Evolutionary conservation across 1,284 basidiomycete species (phyloP), one percentile per base, ranked within the genome.

Genomic region (Cutaneotrichosporon cyanovorans): DNA sequence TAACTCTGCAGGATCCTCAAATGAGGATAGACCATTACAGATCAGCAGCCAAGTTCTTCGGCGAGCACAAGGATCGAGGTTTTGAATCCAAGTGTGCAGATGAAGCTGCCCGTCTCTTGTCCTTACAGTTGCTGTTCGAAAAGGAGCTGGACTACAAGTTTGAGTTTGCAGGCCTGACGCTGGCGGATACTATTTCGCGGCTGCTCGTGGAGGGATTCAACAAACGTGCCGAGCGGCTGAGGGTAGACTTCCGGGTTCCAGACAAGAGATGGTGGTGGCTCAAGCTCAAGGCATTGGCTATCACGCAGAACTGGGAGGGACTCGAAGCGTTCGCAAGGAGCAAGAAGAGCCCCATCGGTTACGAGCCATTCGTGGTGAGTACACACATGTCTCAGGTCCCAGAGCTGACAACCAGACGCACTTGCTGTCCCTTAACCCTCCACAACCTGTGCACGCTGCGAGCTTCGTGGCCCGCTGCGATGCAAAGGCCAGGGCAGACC

Each of bases 1-100:
- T 51, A 41, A 58, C 55, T 11, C 33, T n/a, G 6, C 58, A 90
- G 85, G 81, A 87, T 62, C 80, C 82, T 28, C 65, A 74, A 9
- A 78, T 85, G 1, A 81, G 82, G 57, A 75, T 91, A 25, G 75
- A 78, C 0, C 79, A 83, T 34, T 79, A 92, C 45, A 84, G 84
- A 61, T 77, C 80, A 2, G 90, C 91, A 0, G 84, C 88, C 58
- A 95, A 91, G 65, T 90, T 87, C 69, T 91, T 96, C 65, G 82
- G 81, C 0, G 92, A 98, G 65, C 91, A 97, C 65, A 92, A 90
- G 67, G 91, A 96, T 57, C 77, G 84, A 4, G 63, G 71, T 0
- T 92, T 96, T 60, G 93, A 98, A 68, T 81, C 90, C 4, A 95
- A 87, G 88, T 86, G 90, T 80, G 84, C 84, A 74, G 90, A 95